Evolutionary conservation across 371 early-diverging fungal genomes (phyloP).

Genomic region (Mortierella sp.): DNA sequence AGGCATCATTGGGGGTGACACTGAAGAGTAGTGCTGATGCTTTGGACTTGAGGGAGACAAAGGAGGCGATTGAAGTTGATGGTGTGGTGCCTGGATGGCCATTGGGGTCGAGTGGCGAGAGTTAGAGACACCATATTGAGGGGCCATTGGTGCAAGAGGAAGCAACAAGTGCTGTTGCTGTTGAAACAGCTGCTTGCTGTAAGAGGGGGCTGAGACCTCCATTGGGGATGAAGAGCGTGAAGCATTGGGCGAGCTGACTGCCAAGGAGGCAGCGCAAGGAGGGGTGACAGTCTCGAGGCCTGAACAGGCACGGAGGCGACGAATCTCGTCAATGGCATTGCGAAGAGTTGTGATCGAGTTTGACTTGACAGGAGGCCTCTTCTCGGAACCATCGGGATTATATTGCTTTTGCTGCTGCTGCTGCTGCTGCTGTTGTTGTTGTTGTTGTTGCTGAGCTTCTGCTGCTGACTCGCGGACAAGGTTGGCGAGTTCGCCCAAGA

Average conservation of each 20-base stretch:
- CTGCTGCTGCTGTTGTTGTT: constrained; percentile 17
- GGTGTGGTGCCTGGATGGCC: constrained; percentile 20
- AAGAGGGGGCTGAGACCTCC: neutral
- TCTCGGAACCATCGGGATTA: constrained; percentile 40
- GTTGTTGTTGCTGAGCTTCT: constrained; percentile 24
- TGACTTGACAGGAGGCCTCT: constrained; percentile 54
- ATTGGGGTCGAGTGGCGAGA: constrained; percentile 14
- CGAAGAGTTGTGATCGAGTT: constrained; percentile 57
- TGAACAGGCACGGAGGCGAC: constrained; percentile 46
- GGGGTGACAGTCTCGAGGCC: constrained; percentile 48
- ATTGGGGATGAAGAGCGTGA: constrained; percentile 46
- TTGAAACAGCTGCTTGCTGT: constrained; percentile 5
- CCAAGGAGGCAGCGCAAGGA: constrained; percentile 46
- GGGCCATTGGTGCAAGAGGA: constrained; percentile 10
- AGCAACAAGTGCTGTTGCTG: constrained; percentile 22
- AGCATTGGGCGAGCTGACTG: constrained; percentile 22
- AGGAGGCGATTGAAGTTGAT: constrained; percentile 55
- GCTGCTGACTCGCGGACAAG: constrained; percentile 50
- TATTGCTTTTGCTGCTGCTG: constrained; percentile 21
- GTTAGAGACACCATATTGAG: constrained; percentile 20
- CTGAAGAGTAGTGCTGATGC: constrained; percentile 40
- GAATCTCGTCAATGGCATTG: constrained; percentile 54
- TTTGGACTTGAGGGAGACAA: constrained; percentile 54
- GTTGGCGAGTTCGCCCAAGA: constrained; percentile 53
- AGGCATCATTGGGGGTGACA: constrained; percentile 40